A percentile compares a stretch with the other conserved stretches of the same genome.
Conservation (phyloP, 1,139 yeast species). For the Saccharomyces hybrid region DNA sequence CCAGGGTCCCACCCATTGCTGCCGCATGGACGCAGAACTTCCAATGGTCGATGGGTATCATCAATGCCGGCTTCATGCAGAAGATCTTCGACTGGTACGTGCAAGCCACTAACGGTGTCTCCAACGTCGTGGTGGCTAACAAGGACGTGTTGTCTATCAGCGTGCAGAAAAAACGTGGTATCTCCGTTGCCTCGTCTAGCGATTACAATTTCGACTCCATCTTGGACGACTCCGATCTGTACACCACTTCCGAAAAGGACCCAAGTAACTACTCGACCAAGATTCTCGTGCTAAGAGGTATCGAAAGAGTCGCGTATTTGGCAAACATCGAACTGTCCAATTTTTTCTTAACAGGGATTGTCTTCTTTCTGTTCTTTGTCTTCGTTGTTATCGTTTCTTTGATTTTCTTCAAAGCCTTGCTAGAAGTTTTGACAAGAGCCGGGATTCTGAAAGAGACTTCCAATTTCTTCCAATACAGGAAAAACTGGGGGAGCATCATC, state of each 20-base stretch:
- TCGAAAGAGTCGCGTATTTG: constrained; percentile 80
- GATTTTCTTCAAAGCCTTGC: constrained; percentile 61
- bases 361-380: constrained; percentile 73
- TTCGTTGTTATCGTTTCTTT: constrained; percentile 61
- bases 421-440: constrained; percentile 62
- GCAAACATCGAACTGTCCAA: constrained; percentile 82
- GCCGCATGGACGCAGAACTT: constrained; percentile 98
- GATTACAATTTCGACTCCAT: constrained; percentile 43
- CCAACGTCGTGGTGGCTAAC: constrained; percentile 63
- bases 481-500: constrained; percentile 69
- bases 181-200: constrained; percentile 22
- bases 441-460: constrained; percentile 48
- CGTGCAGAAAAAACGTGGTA: constrained; percentile 45
- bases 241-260: constrained; percentile 68
- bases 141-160: constrained; percentile 56
- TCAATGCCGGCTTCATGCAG: constrained; percentile 75
- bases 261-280: constrained; percentile 42
- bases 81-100: constrained; percentile 86
- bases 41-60: constrained; percentile 93
- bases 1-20: constrained; percentile 90
- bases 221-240: constrained; percentile 45
- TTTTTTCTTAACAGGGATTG: constrained; percentile 78
- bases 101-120: constrained; percentile 89
- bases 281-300: constrained; percentile 78
- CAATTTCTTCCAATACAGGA: constrained; percentile 69